Evolutionary conservation across 2,329 filamentous ascomycete species (phyloP), one percentile per base, ranked within the genome.

Genomic region (Penicillium palitans): DNA sequence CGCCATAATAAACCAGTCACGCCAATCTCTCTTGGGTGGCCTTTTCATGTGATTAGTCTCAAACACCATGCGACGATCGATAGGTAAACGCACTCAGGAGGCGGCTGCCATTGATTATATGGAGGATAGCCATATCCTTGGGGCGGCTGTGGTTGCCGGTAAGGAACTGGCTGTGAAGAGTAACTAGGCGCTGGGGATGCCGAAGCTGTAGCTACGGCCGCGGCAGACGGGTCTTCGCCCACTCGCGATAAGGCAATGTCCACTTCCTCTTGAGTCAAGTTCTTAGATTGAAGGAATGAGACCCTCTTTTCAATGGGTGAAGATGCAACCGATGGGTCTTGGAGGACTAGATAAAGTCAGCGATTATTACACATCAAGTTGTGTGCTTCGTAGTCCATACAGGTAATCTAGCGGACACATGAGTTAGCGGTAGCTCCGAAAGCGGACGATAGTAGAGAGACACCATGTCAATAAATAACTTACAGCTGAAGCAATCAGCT

Each of bases 1-100:
- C 8, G 95, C 95, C 91, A 98, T 96, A 76, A 99, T 98, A 78
- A 99, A 99, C 90, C 92, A 98, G 73, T 99, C 95, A 61, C 96
- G 85, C 95, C 95, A 99, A 78, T 99, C 95, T 70, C 95, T 83
- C 72, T 87, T 88, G 3, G 92, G 92, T 2, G 87, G 78, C 61
- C 78, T 79, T 45, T 27, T 41, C 40, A 55, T 55, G 29, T 44
- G 37, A 55, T 68, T 48, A 68, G 63, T 55, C 37, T 49, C 21
- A 8, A 35, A 39, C 9, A 24, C 21, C 10, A 21, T 33, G 29
- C 19, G 33, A 37, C 17, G n/a, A 53, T 27, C 17, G 46, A 29
- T 24, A 21, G 24, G 12, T 29, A 33, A 48, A 70, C 79, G 69
- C 74, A 82, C 80, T 84, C 81, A 63, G 81, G 83, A 35, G 82